A percentile compares a stretch with the other conserved stretches of the same genome.
These are phyloP conservation scores for Coemansia umbellata DNA, from an alignment of 192 early-diverging fungal species.

Conservation along the genomic window DNA sequence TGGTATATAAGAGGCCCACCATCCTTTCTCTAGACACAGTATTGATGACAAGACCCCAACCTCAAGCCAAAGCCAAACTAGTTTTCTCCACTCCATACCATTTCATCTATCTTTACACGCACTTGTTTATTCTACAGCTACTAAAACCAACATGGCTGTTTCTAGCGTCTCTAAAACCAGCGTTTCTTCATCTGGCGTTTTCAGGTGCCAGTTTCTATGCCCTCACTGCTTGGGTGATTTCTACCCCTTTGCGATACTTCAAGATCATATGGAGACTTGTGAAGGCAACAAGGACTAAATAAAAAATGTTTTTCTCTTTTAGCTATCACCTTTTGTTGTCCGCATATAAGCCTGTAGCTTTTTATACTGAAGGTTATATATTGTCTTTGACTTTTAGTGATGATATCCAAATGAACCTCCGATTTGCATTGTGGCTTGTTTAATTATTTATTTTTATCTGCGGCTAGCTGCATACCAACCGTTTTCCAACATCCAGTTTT, in stretches of 20 bases:
- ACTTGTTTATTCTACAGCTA: neutral
- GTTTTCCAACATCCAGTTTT: too few species aligned
- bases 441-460: conserved; percentile 5
- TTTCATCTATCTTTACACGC: neutral
- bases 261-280: conserved; percentile 36
- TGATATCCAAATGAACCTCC: neutral
- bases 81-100: neutral
- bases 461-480: neutral
- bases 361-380: too few species aligned
- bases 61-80: neutral
- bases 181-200: conserved; percentile 20
- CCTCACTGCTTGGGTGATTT: conserved; percentile 28
- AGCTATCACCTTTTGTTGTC: too few species aligned
- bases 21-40: neutral
- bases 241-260: conserved; percentile 9
- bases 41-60: too few species aligned
- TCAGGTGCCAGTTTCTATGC: conserved; percentile 36
- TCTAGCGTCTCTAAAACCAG: conserved; percentile 17
- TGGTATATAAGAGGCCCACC: neutral
- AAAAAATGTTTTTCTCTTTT: too few species aligned
- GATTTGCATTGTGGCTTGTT: conserved; percentile 1
- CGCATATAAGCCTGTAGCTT: too few species aligned
- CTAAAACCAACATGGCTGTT: conserved; percentile 22
- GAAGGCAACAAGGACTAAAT: neutral
- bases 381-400: too few species aligned